These are phyloP conservation scores for Aquilaria yunnanensis DNA, from an alignment of 345 rosid species.

Conservation along the genomic window DNA sequence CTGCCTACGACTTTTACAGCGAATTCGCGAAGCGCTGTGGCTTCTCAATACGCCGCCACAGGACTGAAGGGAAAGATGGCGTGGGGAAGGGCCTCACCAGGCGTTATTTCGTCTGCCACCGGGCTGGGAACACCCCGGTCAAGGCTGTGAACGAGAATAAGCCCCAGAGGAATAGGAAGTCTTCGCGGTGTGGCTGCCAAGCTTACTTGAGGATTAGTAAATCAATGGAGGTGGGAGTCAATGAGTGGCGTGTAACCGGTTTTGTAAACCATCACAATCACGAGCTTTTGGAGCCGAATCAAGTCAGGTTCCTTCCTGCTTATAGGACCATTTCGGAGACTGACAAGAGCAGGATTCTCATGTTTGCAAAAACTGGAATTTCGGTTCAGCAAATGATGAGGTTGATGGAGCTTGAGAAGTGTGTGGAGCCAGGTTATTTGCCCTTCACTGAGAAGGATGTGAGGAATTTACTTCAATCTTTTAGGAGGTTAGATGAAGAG, in stretches of 20 bases:
- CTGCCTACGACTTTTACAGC: slow-evolving; percentile 86
- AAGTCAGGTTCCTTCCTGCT: slow-evolving; percentile 96
- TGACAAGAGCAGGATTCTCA: slow-evolving; percentile 83
- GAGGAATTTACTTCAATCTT: slow-evolving; percentile 91
- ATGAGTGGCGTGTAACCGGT: slow-evolving; percentile 96
- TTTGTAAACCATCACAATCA: slow-evolving; percentile 88
- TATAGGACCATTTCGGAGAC: slow-evolving; percentile 86
- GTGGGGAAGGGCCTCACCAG: slow-evolving; percentile 94
- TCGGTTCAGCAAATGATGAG: slow-evolving; percentile 99
- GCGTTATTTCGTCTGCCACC: slow-evolving; percentile 94
- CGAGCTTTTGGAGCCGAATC: slow-evolving; percentile 82
- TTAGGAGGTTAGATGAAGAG: slow-evolving; percentile 74
- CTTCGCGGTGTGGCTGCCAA: slow-evolving; percentile 94
- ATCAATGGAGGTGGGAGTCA: slow-evolving; percentile 55
- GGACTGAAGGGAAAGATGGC: slow-evolving; percentile 97
- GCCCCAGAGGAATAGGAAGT: slow-evolving; percentile 86
- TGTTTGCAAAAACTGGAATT: slow-evolving; percentile 97
- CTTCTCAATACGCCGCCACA: slow-evolving; percentile 89
- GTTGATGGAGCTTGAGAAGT: slow-evolving; percentile 96
- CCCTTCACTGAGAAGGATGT: slow-evolving; percentile 97
- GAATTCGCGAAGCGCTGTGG: slow-evolving; percentile 85
- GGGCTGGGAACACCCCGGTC: slow-evolving; percentile 94
- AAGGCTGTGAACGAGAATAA: slow-evolving; percentile 62
- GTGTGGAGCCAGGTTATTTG: slow-evolving; percentile 91
- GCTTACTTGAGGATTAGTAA: slow-evolving; percentile 88